Evolutionary conservation across 345 rosid species (phyloP).

Genomic region (Eucalyptus polybractea): DNA sequence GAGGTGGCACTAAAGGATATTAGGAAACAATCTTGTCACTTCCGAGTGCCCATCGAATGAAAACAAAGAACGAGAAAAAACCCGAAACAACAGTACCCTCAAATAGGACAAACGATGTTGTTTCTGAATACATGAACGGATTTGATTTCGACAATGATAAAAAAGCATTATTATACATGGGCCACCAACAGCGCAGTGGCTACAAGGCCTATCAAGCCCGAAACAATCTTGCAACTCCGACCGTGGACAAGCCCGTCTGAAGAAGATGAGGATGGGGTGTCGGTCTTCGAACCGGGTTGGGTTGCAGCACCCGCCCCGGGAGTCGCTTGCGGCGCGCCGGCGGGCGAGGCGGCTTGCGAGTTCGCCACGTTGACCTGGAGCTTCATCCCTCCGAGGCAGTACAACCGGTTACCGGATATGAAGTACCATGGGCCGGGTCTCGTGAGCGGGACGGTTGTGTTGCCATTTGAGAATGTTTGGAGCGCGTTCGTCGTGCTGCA

Average conservation of each 20-base stretch:
- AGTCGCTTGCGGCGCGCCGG: slow-evolving; percentile 26
- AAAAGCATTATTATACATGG: background rate
- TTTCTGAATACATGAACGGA: background rate
- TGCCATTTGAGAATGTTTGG: slow-evolving; percentile 52
- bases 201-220: background rate
- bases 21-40: background rate
- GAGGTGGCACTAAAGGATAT: no score
- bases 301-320: slow-evolving; percentile 6
- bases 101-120: background rate
- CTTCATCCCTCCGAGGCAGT: slow-evolving; percentile 88
- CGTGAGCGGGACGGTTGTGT: slow-evolving; percentile 58
- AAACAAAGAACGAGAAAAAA: background rate
- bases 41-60: background rate
- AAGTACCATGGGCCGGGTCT: slow-evolving; percentile 52
- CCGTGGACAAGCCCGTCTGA: slow-evolving; percentile 7
- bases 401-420: slow-evolving; percentile 42
- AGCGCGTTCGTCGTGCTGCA: slow-evolving; percentile 48
- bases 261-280: slow-evolving; percentile 31
- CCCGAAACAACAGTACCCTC: background rate
- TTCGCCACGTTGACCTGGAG: slow-evolving; percentile 36
- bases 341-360: slow-evolving; percentile 25
- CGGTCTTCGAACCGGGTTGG: slow-evolving; percentile 34
- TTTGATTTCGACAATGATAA: background rate
- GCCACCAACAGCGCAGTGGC: background rate
- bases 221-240: background rate